Percentiles rank a stretch among this genome's conserved stretches.
These are phyloP conservation scores for Ploettnerulaceae sp. DNA, from an alignment of 2,329 filamentous ascomycete genomes.

Conservation along the genomic window DNA sequence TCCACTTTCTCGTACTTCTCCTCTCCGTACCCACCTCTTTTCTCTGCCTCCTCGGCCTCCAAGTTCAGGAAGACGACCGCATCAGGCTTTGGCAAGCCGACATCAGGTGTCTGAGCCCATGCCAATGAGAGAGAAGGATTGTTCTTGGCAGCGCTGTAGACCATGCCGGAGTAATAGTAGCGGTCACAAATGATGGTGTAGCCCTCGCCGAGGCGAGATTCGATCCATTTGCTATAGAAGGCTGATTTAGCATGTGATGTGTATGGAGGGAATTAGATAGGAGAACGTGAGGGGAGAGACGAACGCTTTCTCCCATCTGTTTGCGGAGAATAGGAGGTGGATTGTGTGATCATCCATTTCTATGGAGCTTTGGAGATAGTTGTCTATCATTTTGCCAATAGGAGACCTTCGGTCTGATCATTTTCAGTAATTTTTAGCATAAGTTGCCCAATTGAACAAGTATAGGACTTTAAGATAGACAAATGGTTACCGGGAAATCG, in stretches of 20 bases:
- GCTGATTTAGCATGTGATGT: too few relatives aligned
- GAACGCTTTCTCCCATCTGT: slow-evolving; percentile 57
- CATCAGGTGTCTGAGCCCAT: slow-evolving; percentile 82
- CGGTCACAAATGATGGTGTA: slow-evolving; percentile 80
- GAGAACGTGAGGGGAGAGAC: slow-evolving; percentile 2
- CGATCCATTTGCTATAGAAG: slow-evolving; percentile 44
- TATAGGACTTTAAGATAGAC: neutral
- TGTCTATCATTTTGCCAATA: slow-evolving; percentile 64
- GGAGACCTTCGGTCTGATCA: slow-evolving; percentile 57
- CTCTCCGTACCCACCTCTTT: slow-evolving; percentile 78
- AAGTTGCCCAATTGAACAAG: too few relatives aligned
- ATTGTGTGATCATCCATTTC: slow-evolving; percentile 66
- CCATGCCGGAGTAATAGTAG: slow-evolving; percentile 91
- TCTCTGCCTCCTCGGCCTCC: slow-evolving; percentile 63
- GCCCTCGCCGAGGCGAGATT: slow-evolving; percentile 54
- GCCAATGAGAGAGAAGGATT: slow-evolving; percentile 63
- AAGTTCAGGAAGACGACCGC: slow-evolving; percentile 84
- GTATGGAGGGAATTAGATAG: neutral
- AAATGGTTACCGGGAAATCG: slow-evolving; percentile 57
- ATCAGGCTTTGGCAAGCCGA: slow-evolving; percentile 83
- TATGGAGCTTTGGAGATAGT: slow-evolving; percentile 55
- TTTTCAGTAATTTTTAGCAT: slow-evolving; percentile 15
- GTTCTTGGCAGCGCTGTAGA: slow-evolving; percentile 86
- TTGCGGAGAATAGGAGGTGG: slow-evolving; percentile 68
- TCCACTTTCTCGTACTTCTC: slow-evolving; percentile 84